phyloP scores from a whole-genome alignment of 257 asterid species.

The Asclepias syriaca region DNA sequence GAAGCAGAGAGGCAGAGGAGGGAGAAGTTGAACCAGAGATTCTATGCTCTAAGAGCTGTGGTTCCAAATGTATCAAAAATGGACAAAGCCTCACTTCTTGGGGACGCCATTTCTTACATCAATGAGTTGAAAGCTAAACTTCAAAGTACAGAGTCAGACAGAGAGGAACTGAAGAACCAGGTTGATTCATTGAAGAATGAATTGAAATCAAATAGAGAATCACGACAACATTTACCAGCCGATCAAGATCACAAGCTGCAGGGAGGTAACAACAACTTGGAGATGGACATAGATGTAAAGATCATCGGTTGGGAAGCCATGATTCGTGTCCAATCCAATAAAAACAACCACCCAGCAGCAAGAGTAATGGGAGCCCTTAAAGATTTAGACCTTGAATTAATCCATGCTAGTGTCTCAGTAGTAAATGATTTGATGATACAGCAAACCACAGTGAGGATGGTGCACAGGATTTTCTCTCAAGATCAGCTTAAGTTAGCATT shows the following conservation, averaged over 20 bases:
- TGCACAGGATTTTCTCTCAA: constrained; percentile 48
- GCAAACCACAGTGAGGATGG: constrained; percentile 79
- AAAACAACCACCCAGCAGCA: constrained; percentile 81
- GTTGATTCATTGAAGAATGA: constrained; percentile 50
- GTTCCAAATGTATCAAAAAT: constrained; percentile 85
- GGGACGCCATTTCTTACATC: constrained; percentile 76
- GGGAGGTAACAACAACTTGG: constrained; percentile 2
- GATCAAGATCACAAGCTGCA: constrained; percentile 24
- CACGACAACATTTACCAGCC: constrained; percentile 12
- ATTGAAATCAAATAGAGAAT: constrained; percentile 23
- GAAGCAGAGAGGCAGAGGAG: constrained; percentile 95
- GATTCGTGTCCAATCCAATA: constrained; percentile 63
- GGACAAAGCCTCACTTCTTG: constrained; percentile 92
- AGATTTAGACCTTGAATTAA: constrained; percentile 63
- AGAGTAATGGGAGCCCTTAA: constrained; percentile 63
- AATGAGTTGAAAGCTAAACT: constrained; percentile 63
- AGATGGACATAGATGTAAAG: constrained; percentile 67
- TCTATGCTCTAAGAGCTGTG: constrained; percentile 76
- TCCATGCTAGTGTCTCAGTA: constrained; percentile 74
- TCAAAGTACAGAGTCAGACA: constrained; percentile 38
- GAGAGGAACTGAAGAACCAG: constrained; percentile 45
- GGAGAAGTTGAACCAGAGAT: constrained; percentile 79
- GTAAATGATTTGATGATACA: constrained; percentile 83
- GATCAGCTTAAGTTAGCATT: constrained; percentile 68
- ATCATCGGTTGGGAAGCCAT: constrained; percentile 70